Percentiles rank a stretch among this genome's conserved stretches.
These are phyloP conservation scores for Pestalotiopsis sp. DNA, from an alignment of 2,329 filamentous ascomycete species.

Conservation along the genomic window DNA sequence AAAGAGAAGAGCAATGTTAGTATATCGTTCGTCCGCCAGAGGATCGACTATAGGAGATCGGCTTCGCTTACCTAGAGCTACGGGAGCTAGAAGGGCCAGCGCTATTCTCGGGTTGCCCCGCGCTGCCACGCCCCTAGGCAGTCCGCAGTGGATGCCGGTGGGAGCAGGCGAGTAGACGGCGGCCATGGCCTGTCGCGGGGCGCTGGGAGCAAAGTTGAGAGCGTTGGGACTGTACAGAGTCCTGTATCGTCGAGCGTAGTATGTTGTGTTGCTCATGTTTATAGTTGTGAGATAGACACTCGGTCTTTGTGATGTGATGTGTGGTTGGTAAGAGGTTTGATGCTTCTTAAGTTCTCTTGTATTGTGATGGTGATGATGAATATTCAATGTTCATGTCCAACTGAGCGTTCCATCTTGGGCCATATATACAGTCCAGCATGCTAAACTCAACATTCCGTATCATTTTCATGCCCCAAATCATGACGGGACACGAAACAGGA, in stretches of 20 bases:
- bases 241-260: constrained; percentile 17
- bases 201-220: constrained; percentile 13
- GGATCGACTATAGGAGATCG: neutral
- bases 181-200: constrained; percentile 6
- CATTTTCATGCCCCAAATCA: constrained; percentile 5
- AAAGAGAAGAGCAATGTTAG: neutral
- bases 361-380: neutral
- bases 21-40: too few species aligned
- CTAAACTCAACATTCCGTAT: neutral
- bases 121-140: constrained; percentile 9
- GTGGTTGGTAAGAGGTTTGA: neutral
- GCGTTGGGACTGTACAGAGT: constrained; percentile 16
- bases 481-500: constrained; percentile 2
- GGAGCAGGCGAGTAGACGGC: constrained; percentile 15
- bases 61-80: constrained; percentile 1
- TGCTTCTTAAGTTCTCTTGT: neutral
- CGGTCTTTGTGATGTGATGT: neutral
- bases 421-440: constrained; percentile 3
- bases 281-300: constrained; percentile 4
- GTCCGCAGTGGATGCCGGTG: constrained; percentile 16
- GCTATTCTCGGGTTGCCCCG: constrained; percentile 7
- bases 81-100: neutral
- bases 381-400: neutral
- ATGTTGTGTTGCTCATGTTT: constrained; percentile 5
- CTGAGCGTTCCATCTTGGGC: neutral